These are phyloP conservation scores for Trichosporon inkin DNA, from an alignment of 1,284 basidiomycete genomes.

Conservation along the genomic window DNA sequence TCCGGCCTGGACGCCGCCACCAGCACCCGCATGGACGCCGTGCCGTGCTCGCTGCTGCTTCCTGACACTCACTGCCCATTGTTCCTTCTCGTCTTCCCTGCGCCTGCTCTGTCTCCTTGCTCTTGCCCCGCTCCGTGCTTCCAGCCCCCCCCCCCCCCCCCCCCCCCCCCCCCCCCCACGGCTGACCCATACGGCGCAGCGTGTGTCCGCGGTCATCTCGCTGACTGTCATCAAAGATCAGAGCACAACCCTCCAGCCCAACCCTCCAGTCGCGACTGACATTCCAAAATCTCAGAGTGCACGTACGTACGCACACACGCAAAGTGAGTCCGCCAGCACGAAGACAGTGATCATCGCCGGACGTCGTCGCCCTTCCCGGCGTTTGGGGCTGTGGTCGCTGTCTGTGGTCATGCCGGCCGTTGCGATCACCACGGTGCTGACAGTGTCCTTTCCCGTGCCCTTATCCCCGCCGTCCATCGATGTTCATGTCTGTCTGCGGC, in stretches of 20 bases:
- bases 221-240: not conserved
- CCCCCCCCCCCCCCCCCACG: not conserved
- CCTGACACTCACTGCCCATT: not conserved
- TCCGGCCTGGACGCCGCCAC: not conserved
- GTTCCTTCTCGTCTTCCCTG: not conserved
- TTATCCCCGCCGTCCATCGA: not conserved
- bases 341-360: not conserved
- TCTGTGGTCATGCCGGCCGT: not conserved
- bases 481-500: not conserved
- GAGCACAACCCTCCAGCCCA: not conserved
- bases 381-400: not conserved
- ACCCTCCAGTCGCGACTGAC: not conserved
- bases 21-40: not conserved
- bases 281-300: constrained; percentile 2
- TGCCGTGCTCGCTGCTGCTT: not conserved
- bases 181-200: not conserved
- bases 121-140: not conserved
- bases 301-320: not conserved
- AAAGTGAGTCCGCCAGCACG: not conserved
- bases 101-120: not conserved
- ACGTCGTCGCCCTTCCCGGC: not conserved
- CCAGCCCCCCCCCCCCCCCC: too few relatives aligned
- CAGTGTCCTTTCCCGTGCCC: not conserved
- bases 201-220: not conserved
- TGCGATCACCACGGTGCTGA: not conserved